phyloP scores from a whole-genome alignment of 768 basidiomycete genomes.

The Boletus huronensis region DNA sequence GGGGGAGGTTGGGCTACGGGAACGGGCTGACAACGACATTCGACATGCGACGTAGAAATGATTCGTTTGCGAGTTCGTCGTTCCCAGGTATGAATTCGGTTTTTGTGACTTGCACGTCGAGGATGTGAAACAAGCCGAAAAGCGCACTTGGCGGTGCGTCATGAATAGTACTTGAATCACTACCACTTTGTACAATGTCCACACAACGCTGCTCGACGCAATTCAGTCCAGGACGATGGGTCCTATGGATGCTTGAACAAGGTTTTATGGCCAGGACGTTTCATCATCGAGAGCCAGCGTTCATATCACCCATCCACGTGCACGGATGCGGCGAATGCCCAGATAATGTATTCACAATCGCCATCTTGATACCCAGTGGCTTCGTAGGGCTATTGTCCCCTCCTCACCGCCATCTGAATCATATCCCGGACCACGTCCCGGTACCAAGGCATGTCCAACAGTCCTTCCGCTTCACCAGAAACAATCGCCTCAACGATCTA shows the following conservation, averaged over 20 bases:
- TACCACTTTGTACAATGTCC: too few relatives aligned
- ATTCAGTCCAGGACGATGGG: background rate
- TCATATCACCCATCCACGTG: background rate
- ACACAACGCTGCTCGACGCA: background rate
- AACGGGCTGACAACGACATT: constrained; percentile 23
- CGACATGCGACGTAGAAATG: constrained; percentile 1
- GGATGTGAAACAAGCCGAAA: background rate
- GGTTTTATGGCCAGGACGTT: background rate
- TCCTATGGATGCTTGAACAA: background rate
- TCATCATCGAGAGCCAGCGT: too few relatives aligned
- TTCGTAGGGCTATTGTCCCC: background rate
- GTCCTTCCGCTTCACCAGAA: background rate
- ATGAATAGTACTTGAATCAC: too few relatives aligned
- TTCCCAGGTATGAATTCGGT: background rate
- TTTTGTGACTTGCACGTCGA: background rate
- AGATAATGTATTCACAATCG: too few relatives aligned
- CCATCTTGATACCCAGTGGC: background rate
- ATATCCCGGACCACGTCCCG: too few relatives aligned
- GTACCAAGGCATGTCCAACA: constrained; percentile 1
- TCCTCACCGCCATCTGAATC: background rate
- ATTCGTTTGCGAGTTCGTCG: background rate
- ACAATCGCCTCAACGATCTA: background rate
- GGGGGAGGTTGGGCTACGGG: constrained; percentile 15
- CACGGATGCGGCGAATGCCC: too few relatives aligned
- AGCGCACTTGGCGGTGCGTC: too few relatives aligned